A percentile compares a stretch with the other conserved stretches of the same genome.
These are phyloP conservation scores for Chimonanthus salicifolius DNA, from an alignment of 164 flowering plant species.

Conservation along the genomic window DNA sequence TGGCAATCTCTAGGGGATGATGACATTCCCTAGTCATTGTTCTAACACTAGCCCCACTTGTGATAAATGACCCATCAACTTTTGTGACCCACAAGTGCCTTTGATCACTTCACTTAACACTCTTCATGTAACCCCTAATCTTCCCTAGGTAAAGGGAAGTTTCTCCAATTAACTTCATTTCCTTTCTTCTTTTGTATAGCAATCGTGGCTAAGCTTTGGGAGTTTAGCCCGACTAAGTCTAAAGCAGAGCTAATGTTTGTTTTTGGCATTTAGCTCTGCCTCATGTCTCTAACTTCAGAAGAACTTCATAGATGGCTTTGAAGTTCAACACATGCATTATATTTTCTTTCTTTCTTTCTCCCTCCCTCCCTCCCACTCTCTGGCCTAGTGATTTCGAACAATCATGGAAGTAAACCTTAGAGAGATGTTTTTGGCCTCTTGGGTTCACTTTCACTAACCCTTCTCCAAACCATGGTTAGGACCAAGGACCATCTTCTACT, in stretches of 20 bases:
- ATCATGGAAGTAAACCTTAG: conserved; percentile 6
- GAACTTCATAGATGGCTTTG: conserved; percentile 15
- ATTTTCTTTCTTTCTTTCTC: conserved; percentile 1
- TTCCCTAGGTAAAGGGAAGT: conserved; percentile 17
- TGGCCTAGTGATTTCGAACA: neutral
- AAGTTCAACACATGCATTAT: conserved; percentile 2
- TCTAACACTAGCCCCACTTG: neutral
- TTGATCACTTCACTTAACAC: neutral
- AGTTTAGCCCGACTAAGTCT: conserved; percentile 10
- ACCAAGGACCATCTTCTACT: conserved; percentile 3
- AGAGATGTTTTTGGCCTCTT: conserved; percentile 15
- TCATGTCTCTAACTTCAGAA: conserved; percentile 2
- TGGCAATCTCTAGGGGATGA: conserved; percentile 5
- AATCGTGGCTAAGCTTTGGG: conserved; percentile 12
- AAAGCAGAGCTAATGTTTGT: conserved; percentile 9
- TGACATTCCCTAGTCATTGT: conserved; percentile 3
- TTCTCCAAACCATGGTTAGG: conserved; percentile 13
- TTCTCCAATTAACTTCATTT: neutral
- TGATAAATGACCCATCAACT: neutral
- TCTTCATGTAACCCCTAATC: conserved; percentile 3
- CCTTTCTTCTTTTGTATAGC: conserved; percentile 1
- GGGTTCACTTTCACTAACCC: conserved; percentile 3
- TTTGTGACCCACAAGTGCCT: neutral
- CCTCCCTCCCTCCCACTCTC: neutral
- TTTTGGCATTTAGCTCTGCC: conserved; percentile 18